These are phyloP conservation scores for Penicillium hordei DNA, from an alignment of 2,329 filamentous ascomycete genomes.

Conservation along the genomic window DNA sequence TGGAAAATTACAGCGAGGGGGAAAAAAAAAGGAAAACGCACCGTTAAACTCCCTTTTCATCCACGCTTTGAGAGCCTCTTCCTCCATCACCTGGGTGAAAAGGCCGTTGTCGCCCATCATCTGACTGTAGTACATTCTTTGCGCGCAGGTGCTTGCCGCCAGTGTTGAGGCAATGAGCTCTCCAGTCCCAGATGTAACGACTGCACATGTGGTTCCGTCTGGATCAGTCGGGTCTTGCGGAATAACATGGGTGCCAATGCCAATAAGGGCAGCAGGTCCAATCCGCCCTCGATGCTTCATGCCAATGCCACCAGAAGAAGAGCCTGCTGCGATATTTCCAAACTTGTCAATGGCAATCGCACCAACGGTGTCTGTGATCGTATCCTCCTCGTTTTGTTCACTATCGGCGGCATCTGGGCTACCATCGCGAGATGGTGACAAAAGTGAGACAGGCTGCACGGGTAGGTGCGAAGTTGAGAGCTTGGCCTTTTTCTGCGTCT, in stretches of 20 bases:
- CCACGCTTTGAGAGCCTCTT: slow-evolving; percentile 74
- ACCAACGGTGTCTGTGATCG: slow-evolving; percentile 90
- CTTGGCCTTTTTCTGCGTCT: neutral
- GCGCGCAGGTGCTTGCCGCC: slow-evolving; percentile 82
- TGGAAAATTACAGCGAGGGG: neutral
- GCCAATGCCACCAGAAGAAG: slow-evolving; percentile 94
- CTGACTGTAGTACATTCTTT: slow-evolving; percentile 74
- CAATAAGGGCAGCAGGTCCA: slow-evolving; percentile 88
- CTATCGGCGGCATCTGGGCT: neutral
- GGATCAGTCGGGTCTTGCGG: slow-evolving; percentile 70
- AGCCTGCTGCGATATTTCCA: slow-evolving; percentile 88
- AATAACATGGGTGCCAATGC: slow-evolving; percentile 87
- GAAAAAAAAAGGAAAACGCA: slow-evolving; percentile 31
- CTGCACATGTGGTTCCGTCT: slow-evolving; percentile 69
- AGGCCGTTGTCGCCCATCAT: slow-evolving; percentile 59
- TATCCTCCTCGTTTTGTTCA: slow-evolving; percentile 45
- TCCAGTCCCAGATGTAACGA: slow-evolving; percentile 89
- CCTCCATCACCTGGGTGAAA: slow-evolving; percentile 69
- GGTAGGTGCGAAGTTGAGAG: neutral
- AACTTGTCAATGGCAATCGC: slow-evolving; percentile 86
- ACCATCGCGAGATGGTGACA: neutral
- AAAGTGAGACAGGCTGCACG: neutral
- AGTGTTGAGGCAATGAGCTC: slow-evolving; percentile 97
- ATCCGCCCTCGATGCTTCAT: slow-evolving; percentile 95
- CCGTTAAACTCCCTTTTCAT: slow-evolving; percentile 89